Base-by-base conservation (phyloP, 495 filamentous ascomycete genomes). In the Aspergillus avenaceus region DNA sequence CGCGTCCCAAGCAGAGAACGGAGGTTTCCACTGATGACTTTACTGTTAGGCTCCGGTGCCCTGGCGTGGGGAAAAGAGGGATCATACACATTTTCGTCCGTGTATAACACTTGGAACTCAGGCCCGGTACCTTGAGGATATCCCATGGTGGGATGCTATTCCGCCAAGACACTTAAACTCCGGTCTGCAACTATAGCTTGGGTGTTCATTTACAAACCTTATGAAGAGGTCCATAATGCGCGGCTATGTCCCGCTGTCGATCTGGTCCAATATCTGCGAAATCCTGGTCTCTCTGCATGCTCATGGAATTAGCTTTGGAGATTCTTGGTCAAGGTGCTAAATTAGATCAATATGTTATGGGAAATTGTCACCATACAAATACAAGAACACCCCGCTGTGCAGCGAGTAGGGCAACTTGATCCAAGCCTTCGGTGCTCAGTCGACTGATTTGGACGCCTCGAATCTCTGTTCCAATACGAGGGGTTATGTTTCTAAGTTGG, bases 361-460 rank as follows among this genome's bases (percentile, higher is more conserved):
- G 13, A 2, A 29, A 13, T 16, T 24, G 29, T 16, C 12, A 36
- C 32, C 50, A 19, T 22, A 52, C 50, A 32, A 54, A 49, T 24
- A 54, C 41, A 41, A 54, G 44, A 14, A 54, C 52, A 31, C 52
- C 45, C n/a, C 52, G 26, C 29, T 54, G 44, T 4, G 52, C 45
- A 0, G 46, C 41, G n/a, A 54, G 18, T 14, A 54, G 37, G 0
- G 52, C 52, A 11, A 54, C 11, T 12, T 54, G 36, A 22, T 49
- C 46, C 4, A 45, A 12, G 0, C 44, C 43, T 23, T 34, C 45
- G 8, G 13, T 5, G 3, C 34, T 48, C 22, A 54, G 24, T 36
- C 27, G 37, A 25, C 44, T 47, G 8, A 53, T 37, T n/a, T 54
- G 51, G 5, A 47, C n/a, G 23, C 37, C 38, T 27, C 44, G 45